phyloP scores from a whole-genome alignment of 1,139 yeast species.

The Hansenula lynferdii region DNA sequence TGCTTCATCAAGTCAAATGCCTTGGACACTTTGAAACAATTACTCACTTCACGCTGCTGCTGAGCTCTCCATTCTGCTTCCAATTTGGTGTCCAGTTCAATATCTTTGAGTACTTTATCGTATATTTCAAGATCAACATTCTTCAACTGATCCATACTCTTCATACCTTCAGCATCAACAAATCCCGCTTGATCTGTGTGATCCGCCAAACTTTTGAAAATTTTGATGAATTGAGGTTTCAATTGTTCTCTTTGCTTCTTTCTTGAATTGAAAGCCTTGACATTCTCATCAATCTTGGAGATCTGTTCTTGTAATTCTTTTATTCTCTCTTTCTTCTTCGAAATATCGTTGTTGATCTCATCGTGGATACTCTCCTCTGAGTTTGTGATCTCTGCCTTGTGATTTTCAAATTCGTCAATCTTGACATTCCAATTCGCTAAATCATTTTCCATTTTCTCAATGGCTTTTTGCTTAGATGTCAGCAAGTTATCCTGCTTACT shows the following conservation, averaged over 20 bases:
- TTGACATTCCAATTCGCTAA: conserved; percentile 26
- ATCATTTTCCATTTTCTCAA: conserved; percentile 28
- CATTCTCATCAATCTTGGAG: conserved; percentile 33
- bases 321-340: conserved; percentile 19
- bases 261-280: conserved; percentile 25
- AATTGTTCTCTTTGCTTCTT: conserved; percentile 27
- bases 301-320: conserved; percentile 25
- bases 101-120: conserved; percentile 23
- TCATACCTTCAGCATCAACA: conserved; percentile 26
- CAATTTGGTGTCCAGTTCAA: conserved; percentile 25
- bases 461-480: conserved; percentile 21
- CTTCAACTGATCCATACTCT: conserved; percentile 21
- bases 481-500: conserved; percentile 25
- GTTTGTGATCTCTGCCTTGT: conserved; percentile 13
- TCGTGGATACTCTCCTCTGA: conserved; percentile 23
- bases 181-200: conserved; percentile 30
- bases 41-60: conserved; percentile 22
- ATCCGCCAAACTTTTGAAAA: conserved; percentile 23
- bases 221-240: conserved; percentile 22
- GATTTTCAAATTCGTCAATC: conserved; percentile 21
- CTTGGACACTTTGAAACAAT: conserved; percentile 17
- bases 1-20: conserved; percentile 7
- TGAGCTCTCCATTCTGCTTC: conserved; percentile 32
- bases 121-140: conserved; percentile 25
- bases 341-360: conserved; percentile 20